Percentiles rank a stretch among this genome's conserved stretches.
Evolutionary conservation across 2,329 filamentous ascomycete genomes (phyloP).

Genomic region (Aspergillus carbonarius): DNA sequence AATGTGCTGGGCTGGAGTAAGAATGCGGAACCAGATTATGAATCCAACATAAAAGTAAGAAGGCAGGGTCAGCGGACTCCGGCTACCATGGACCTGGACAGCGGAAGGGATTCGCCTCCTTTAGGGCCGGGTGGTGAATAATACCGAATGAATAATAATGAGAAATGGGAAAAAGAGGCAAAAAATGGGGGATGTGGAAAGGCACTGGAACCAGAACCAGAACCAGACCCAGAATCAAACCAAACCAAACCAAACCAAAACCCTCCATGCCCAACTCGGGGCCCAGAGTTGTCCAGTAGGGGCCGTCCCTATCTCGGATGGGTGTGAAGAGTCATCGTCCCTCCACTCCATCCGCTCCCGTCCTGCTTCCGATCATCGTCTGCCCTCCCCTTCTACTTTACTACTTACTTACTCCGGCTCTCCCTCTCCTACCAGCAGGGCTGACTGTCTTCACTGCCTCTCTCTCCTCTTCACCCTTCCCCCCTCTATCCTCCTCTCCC

Average conservation of each 20-base stretch:
- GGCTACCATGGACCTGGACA: background rate
- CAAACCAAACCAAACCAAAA: background rate
- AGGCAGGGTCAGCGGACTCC: background rate
- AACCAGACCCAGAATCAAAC: background rate
- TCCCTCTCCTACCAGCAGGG: constrained; percentile 7
- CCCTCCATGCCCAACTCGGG: constrained; percentile 12
- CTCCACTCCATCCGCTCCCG: constrained; percentile 15
- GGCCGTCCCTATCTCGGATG: constrained; percentile 11
- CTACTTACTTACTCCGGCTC: constrained; percentile 4
- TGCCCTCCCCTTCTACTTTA: constrained; percentile 4
- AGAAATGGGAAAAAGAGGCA: background rate
- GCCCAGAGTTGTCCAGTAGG: constrained; percentile 7
- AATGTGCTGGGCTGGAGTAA: background rate
- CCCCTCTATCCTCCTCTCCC: background rate
- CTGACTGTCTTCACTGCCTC: constrained; percentile 3
- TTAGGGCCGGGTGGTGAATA: background rate
- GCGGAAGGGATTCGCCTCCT: background rate
- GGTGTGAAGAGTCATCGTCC: constrained; percentile 19
- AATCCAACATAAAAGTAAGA: background rate
- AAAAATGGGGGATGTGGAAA: background rate
- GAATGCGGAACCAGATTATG: background rate
- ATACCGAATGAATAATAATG: background rate
- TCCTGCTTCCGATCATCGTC: constrained; percentile 11
- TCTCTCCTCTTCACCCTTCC: background rate
- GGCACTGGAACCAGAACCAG: background rate